Evolutionary conservation across 345 rosid genomes (phyloP), one percentile per base, ranked within the genome.

Genomic region (Garcia nutans): DNA sequence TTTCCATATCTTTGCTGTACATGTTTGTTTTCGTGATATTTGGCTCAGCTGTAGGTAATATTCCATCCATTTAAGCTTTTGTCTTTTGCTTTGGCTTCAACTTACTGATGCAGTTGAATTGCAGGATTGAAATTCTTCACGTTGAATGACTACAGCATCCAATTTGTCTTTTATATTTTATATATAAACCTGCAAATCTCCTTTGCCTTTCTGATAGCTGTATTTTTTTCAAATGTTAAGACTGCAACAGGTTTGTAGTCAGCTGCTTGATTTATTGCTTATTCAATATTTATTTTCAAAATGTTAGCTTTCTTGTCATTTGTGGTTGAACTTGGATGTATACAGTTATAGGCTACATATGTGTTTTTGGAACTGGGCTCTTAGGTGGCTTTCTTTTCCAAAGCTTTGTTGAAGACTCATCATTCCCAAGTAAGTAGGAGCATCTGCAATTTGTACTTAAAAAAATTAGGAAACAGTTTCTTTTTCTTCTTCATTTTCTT

Each of bases 131-230:
- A 87, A 71, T 91, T 93, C 77, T 95, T 95, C 86, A 85, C 75
- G 54, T 73, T 85, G 76, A 95, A 93, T 80, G 88, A 83, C 90
- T 91, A 89, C 85, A 64, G 84, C 77, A 77, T 93, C 82, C 97
- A 93, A 61, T 82, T 90, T 52, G 75, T 85, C 67, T 95, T 95
- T 68, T 95, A 81, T 77, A 85, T 93, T 74, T 71, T 86, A 79
- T 95, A 84, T 74, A 87, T 91, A 75, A 95, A 95, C 88, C 83
- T 95, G 74, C 99, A 93, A 90, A 86, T 95, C 60, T 74, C 98
- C 28, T 3, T 89, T 70, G 98, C 93, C 37, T 96, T 96, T 79
- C 85, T 96, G 22, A 66, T 77, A 19, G 88, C 98, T 37, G 84
- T 93, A 55, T 68, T 83, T 81, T 93, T 96, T 83, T 83, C 96